Base-by-base conservation (phyloP, 2,329 filamentous ascomycete species). In the Aureobasidium sp. region DNA sequence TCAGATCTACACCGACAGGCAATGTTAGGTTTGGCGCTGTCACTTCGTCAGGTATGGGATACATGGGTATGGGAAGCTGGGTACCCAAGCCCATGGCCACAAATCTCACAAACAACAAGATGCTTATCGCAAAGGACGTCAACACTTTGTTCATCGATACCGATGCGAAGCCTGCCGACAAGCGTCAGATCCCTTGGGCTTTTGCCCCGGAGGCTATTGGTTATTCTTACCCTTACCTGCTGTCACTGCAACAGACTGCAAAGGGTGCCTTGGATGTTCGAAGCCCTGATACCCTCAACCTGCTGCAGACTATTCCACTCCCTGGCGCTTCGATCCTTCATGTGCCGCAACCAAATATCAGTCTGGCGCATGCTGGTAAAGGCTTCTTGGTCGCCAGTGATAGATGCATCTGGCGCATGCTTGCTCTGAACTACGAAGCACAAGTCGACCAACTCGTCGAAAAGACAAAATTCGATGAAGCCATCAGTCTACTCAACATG, bases 91-190 rank as follows among this genome's bases (percentile, higher is more conserved):
- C 93, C 6, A 77, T 98, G 62, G 88, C 88, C 5, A 85, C 90
- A 5, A 85, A 85, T 60, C 76, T 98, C 11, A 80, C 82, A 2
- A 87, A 94, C 58, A 87, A 88, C 4, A 81, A 96, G 70, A 81
- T 97, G 66, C 72, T 98, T 55, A 77, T 98, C n/a, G 89, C 91
- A n/a, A 95, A 95, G 68, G 93, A 98, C 62, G 89, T 96, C 63
- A 95, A 96, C 67, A 95, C 90, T 1, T 74, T 96, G 49, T 98
- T 98, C 66, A 86, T 95, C 59, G 85, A 93, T 55, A 80, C 85
- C 10, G 79, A 89, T 25, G 93, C 90, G 4, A 90, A 89, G 60
- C 79, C 90, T 0, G 67, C 94, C 29, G 85, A 90, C 39, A 88
- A 88, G 68, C 79, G 86, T 53, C 90, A 97, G 66, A 84, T 98